Percentiles rank a stretch among this genome's conserved stretches.
phyloP scores from a whole-genome alignment of 2,329 filamentous ascomycete genomes.

The Ceratocystis alfenasii region DNA sequence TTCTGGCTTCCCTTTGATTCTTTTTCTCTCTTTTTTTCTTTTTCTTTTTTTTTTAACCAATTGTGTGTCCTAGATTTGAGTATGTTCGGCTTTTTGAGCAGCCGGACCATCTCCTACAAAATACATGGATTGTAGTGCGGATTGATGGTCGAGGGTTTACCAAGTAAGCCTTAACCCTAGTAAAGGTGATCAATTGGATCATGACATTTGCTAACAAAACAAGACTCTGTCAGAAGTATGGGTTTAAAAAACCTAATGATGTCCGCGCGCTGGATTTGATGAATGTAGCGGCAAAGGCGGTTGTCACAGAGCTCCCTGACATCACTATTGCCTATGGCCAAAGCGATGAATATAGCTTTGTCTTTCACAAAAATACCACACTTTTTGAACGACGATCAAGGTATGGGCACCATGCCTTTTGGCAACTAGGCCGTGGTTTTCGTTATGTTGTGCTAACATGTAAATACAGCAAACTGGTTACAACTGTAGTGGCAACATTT shows the following conservation, averaged over 20 bases:
- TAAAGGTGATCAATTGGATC: neutral
- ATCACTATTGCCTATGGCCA: slow-evolving; percentile 82
- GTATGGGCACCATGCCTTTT: slow-evolving; percentile 32
- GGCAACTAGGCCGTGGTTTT: neutral
- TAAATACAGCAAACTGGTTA: slow-evolving; percentile 64
- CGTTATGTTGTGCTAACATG: too few species aligned
- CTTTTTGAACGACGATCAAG: slow-evolving; percentile 78
- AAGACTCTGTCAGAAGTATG: slow-evolving; percentile 71
- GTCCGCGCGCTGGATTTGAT: slow-evolving; percentile 76
- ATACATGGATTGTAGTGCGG: slow-evolving; percentile 91
- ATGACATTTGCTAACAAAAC: slow-evolving; percentile 22
- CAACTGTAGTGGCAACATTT: slow-evolving; percentile 84
- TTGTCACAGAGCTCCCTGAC: slow-evolving; percentile 73
- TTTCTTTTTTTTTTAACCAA: neutral
- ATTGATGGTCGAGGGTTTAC: slow-evolving; percentile 92
- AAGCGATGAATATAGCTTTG: slow-evolving; percentile 91
- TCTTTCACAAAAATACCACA: slow-evolving; percentile 69
- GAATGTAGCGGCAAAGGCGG: slow-evolving; percentile 80
- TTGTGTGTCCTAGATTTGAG: slow-evolving; percentile 54
- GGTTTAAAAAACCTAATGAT: slow-evolving; percentile 88
- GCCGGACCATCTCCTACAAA: slow-evolving; percentile 64
- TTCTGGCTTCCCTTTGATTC: neutral
- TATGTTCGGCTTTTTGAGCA: slow-evolving; percentile 89
- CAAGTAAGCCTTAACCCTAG: slow-evolving; percentile 47
- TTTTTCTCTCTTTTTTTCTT: neutral